These are phyloP conservation scores for Penicillium simplicissimum DNA, from an alignment of 495 filamentous ascomycete genomes.

Conservation along the genomic window DNA sequence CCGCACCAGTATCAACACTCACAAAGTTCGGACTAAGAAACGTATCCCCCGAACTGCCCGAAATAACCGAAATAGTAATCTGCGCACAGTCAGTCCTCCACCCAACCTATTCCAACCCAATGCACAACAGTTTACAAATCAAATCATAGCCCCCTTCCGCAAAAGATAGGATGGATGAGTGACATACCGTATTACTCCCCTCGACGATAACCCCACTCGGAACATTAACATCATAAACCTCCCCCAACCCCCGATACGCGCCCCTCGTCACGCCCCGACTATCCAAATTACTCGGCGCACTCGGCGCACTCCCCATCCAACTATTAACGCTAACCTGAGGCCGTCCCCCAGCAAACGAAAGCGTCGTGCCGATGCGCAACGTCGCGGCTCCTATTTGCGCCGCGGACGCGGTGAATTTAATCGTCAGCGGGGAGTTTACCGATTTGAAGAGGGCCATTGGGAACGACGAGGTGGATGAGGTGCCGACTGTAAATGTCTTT, in stretches of 20 bases:
- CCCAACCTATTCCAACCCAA: neutral
- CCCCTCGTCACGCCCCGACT: slow-evolving; percentile 64
- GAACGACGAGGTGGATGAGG: slow-evolving; percentile 50
- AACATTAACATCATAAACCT: slow-evolving; percentile 60
- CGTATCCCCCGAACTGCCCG: slow-evolving; percentile 54
- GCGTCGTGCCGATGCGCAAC: slow-evolving; percentile 62
- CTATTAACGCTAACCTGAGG: slow-evolving; percentile 49
- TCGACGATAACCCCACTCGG: slow-evolving; percentile 55
- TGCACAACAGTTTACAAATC: neutral
- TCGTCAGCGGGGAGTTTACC: slow-evolving; percentile 62
- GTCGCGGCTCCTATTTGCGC: slow-evolving; percentile 54
- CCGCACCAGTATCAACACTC: slow-evolving; percentile 30
- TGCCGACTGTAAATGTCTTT: slow-evolving; percentile 59
- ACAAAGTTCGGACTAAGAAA: slow-evolving; percentile 64
- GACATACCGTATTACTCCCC: slow-evolving; percentile 55
- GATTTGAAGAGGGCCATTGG: slow-evolving; percentile 67
- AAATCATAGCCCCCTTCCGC: too few relatives aligned
- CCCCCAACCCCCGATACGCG: slow-evolving; percentile 60
- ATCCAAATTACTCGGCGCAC: slow-evolving; percentile 63
- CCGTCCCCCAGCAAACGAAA: slow-evolving; percentile 56
- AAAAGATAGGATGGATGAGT: too few relatives aligned
- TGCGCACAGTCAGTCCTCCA: slow-evolving; percentile 7
- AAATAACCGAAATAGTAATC: slow-evolving; percentile 59
- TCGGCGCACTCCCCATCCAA: slow-evolving; percentile 47
- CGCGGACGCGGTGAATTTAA: slow-evolving; percentile 57